Conservation (phyloP, 805 yeast genomes). For the Spathaspora hagerdaliae region DNA sequence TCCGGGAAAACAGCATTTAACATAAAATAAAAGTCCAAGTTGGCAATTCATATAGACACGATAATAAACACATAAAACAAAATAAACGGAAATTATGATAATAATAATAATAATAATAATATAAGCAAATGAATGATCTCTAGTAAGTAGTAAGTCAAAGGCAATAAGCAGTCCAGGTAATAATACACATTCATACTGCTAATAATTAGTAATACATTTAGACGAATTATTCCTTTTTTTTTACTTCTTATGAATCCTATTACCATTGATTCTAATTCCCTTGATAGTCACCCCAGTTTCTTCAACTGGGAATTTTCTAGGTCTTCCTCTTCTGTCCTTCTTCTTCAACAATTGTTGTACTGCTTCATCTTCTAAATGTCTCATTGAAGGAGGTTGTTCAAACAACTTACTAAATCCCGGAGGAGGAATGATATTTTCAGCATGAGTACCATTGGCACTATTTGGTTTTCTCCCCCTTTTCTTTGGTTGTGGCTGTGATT, state of each 20-base stretch:
- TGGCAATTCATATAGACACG: too few relatives aligned
- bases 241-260: neutral
- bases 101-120: too few relatives aligned
- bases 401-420: conserved; percentile 16
- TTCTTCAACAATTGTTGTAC: conserved; percentile 31
- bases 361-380: conserved; percentile 28
- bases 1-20: too few relatives aligned
- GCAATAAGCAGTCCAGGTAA: too few relatives aligned
- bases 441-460: conserved; percentile 1
- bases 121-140: too few relatives aligned
- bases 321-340: conserved; percentile 48
- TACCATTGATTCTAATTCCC: conserved; percentile 39
- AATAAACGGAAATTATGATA: too few relatives aligned
- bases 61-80: too few relatives aligned
- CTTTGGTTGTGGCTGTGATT: neutral
- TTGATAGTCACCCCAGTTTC: conserved; percentile 42
- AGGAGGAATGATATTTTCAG: neutral
- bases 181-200: too few relatives aligned
- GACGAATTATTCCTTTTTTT: too few relatives aligned
- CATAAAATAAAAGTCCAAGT: too few relatives aligned
- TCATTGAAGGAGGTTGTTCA: conserved; percentile 26
- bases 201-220: too few relatives aligned
- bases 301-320: conserved; percentile 47
- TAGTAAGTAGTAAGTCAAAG: too few relatives aligned
- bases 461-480: neutral